phyloP scores from a whole-genome alignment of 345 rosid species.

The Draba incana region DNA sequence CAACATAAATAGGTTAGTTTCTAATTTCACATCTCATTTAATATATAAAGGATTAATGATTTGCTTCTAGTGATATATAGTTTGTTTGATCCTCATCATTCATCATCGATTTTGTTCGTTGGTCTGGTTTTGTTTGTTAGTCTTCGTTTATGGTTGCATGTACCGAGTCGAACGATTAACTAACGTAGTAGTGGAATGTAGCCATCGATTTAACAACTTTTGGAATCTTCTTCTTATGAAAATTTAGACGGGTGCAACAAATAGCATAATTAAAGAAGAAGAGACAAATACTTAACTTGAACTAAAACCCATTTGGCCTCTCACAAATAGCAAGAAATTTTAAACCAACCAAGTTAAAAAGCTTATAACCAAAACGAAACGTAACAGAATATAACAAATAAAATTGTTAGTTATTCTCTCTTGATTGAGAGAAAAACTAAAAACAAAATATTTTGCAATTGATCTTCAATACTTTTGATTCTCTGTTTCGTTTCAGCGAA shows the following conservation, averaged over 20 bases:
- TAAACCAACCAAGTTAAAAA: conserved; percentile 2
- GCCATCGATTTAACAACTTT: background rate
- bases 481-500: conserved; percentile 71
- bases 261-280: background rate
- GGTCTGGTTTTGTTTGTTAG: too few relatives aligned
- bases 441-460: background rate
- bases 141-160: too few relatives aligned
- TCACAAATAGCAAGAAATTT: conserved; percentile 41
- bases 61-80: too few relatives aligned
- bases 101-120: too few relatives aligned
- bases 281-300: background rate
- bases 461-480: conserved; percentile 43
- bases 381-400: background rate
- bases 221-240: conserved; percentile 19
- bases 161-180: too few relatives aligned
- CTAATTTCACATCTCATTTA: too few relatives aligned
- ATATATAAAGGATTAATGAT: too few relatives aligned
- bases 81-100: too few relatives aligned
- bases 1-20: too few relatives aligned
- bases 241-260: background rate
- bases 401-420: conserved; percentile 27
- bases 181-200: too few relatives aligned
- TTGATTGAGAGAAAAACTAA: conserved; percentile 30
- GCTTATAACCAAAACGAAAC: conserved; percentile 25
- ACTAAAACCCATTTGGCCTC: conserved; percentile 36